These are phyloP conservation scores for Aspergillus fischeri DNA, from an alignment of 2,329 filamentous ascomycete genomes.

Conservation along the genomic window DNA sequence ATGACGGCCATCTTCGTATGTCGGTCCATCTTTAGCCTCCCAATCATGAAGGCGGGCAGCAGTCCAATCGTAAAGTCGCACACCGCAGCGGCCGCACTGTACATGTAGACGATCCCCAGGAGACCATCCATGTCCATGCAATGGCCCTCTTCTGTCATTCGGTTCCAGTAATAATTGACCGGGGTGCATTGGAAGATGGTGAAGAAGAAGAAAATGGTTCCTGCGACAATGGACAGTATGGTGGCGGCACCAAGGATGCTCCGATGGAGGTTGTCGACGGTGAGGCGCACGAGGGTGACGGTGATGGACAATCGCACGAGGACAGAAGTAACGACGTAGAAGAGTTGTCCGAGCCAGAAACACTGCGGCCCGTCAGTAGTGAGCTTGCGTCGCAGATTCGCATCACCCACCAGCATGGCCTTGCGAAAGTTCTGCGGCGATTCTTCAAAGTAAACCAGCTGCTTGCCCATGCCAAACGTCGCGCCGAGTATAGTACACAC, in stretches of 20 bases:
- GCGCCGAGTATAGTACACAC: constrained; percentile 21
- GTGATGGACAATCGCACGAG: constrained; percentile 49
- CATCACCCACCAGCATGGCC: not conserved
- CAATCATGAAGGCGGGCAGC: constrained; percentile 31
- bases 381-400: not conserved
- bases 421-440: constrained; percentile 14
- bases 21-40: not conserved
- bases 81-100: constrained; percentile 21
- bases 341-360: constrained; percentile 52
- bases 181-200: constrained; percentile 50
- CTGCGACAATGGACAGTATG: constrained; percentile 40
- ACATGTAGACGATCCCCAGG: constrained; percentile 24
- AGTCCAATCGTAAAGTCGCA: constrained; percentile 51
- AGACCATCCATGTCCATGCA: constrained; percentile 37
- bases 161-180: constrained; percentile 47
- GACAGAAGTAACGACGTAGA: constrained; percentile 47
- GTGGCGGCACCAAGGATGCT: constrained; percentile 46
- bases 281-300: constrained; percentile 51
- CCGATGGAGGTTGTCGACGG: constrained; percentile 41
- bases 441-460: constrained; percentile 15
- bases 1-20: not conserved
- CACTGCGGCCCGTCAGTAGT: constrained; percentile 8
- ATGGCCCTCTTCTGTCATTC: constrained; percentile 23
- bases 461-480: constrained; percentile 26
- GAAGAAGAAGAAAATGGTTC: constrained; percentile 46